Evolutionary conservation across 192 early-diverging fungal species (phyloP).

Genomic region (Entomortierella beljakovae): DNA sequence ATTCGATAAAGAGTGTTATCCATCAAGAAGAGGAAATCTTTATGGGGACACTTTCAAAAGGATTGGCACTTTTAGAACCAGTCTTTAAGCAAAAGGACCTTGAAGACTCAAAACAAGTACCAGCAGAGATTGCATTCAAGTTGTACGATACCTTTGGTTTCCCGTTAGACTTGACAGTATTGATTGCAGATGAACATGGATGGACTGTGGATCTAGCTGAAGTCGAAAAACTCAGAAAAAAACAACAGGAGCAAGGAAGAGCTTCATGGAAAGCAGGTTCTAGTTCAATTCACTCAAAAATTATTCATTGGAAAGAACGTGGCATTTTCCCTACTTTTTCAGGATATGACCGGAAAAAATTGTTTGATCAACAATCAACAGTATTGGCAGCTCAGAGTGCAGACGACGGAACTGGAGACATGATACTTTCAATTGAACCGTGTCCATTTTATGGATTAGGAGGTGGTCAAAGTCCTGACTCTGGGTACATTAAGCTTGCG

Average conservation of each 20-base stretch:
- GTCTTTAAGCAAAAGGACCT: slow-evolving; percentile 57
- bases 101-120: slow-evolving; percentile 45
- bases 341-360: slow-evolving; percentile 59
- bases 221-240: slow-evolving; percentile 57
- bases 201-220: slow-evolving; percentile 65
- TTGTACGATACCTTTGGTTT: slow-evolving; percentile 71
- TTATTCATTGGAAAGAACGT: slow-evolving; percentile 37
- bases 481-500: slow-evolving; percentile 49
- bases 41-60: slow-evolving; percentile 60
- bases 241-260: slow-evolving; percentile 57
- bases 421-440: slow-evolving; percentile 63
- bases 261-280: slow-evolving; percentile 61
- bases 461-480: slow-evolving; percentile 68
- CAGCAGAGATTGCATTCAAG: slow-evolving; percentile 62
- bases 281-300: slow-evolving; percentile 24
- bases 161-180: slow-evolving; percentile 64
- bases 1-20: slow-evolving; percentile 57
- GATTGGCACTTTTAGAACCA: slow-evolving; percentile 58
- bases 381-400: slow-evolving; percentile 44
- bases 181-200: slow-evolving; percentile 67
- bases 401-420: slow-evolving; percentile 51
- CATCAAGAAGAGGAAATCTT: slow-evolving; percentile 62
- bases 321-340: slow-evolving; percentile 58
- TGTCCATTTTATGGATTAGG: slow-evolving; percentile 72
- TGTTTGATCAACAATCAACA: slow-evolving; percentile 53